Evolutionary conservation across 73 alveolate genomes (phyloP).

Genomic region (Stentor coeruleus): DNA sequence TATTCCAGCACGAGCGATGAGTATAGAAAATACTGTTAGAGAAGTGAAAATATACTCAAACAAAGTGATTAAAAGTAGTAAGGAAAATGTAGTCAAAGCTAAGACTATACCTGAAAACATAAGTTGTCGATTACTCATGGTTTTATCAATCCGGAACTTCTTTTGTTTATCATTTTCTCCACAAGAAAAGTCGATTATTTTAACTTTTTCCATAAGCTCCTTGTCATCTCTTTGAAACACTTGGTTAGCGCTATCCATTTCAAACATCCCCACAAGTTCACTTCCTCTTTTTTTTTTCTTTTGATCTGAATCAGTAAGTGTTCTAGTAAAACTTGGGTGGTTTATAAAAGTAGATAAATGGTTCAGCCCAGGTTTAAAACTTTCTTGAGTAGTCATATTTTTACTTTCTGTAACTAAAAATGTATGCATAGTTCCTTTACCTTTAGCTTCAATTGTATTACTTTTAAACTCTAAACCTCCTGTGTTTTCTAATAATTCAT

Average conservation of each 20-base stretch:
- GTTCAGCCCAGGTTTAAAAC: not conserved
- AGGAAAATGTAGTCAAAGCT: not conserved
- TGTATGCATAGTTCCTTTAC: constrained; percentile 24
- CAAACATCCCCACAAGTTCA: not conserved
- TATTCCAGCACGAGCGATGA: not conserved
- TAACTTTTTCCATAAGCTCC: not conserved
- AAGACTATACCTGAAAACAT: not conserved
- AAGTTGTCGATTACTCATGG: not conserved
- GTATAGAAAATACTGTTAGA: not conserved
- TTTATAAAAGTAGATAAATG: too few species aligned
- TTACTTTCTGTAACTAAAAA: not conserved
- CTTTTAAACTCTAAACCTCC: not conserved
- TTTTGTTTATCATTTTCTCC: not conserved
- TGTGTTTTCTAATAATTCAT: not conserved
- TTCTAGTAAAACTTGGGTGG: not conserved
- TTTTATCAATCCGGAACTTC: not conserved
- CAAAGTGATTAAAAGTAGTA: not conserved
- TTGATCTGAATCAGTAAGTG: not conserved
- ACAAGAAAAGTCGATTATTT: not conserved
- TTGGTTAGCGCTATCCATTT: not conserved
- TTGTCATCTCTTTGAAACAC: not conserved
- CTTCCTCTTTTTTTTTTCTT: not conserved
- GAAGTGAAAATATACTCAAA: not conserved
- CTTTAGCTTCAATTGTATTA: constrained; percentile 24
- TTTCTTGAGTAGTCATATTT: not conserved